A percentile compares a stretch with the other conserved stretches of the same genome.
Evolutionary conservation across 2,329 filamentous ascomycete species (phyloP).

Genomic region (Phoma sp.): DNA sequence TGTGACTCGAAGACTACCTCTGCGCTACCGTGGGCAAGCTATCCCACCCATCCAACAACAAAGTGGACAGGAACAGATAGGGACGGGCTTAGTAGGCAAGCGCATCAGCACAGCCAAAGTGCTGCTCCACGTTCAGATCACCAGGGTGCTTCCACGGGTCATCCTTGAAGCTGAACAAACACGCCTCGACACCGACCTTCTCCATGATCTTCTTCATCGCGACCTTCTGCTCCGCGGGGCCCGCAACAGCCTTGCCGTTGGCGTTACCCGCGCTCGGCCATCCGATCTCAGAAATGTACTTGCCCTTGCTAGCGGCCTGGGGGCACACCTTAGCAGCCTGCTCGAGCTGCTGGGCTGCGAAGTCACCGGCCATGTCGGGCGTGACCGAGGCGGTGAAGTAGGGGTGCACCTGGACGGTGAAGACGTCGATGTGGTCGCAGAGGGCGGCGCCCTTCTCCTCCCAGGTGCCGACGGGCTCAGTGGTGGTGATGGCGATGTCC

Average conservation of each 20-base stretch:
- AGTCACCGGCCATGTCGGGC: slow-evolving; percentile 72
- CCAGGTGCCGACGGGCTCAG: slow-evolving; percentile 84
- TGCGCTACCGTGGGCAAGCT: too few species aligned
- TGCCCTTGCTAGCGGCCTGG: slow-evolving; percentile 62
- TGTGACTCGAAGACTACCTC: background rate
- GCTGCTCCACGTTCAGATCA: slow-evolving; percentile 74
- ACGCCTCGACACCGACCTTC: slow-evolving; percentile 68
- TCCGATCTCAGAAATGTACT: slow-evolving; percentile 87
- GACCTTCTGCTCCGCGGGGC: slow-evolving; percentile 67
- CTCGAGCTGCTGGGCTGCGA: slow-evolving; percentile 75
- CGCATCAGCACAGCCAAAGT: slow-evolving; percentile 72
- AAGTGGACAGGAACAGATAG: background rate
- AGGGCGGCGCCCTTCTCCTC: slow-evolving; percentile 65
- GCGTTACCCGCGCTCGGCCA: slow-evolving; percentile 76
- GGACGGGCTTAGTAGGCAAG: slow-evolving; percentile 34
- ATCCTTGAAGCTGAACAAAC: slow-evolving; percentile 82
- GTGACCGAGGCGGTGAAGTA: slow-evolving; percentile 82
- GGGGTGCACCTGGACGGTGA: slow-evolving; percentile 87
- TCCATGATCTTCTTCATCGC: slow-evolving; percentile 76
- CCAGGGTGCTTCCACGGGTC: slow-evolving; percentile 82
- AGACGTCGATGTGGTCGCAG: slow-evolving; percentile 76
- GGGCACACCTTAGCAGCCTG: slow-evolving; percentile 74
- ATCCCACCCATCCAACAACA: background rate
- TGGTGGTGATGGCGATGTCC: slow-evolving; percentile 71
- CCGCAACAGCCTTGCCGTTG: slow-evolving; percentile 76